These are phyloP conservation scores for Lipomyces yamanashiensis DNA, from an alignment of 805 yeast species.

Conservation along the genomic window DNA sequence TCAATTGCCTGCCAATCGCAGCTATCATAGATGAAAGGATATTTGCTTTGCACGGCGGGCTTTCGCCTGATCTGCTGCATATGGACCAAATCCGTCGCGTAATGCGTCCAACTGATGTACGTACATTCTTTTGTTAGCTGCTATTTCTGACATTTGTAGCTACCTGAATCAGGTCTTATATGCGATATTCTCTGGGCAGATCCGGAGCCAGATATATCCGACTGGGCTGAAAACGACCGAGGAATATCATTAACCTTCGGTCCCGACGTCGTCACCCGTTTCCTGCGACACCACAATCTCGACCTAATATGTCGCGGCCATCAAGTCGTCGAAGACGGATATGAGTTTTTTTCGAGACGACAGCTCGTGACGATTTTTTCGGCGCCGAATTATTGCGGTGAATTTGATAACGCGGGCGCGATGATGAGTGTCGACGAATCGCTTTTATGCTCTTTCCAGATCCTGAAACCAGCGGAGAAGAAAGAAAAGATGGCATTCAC, in stretches of 20 bases:
- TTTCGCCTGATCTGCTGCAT: slow-evolving; percentile 93
- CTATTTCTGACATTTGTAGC: slow-evolving; percentile 40
- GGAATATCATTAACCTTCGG: slow-evolving; percentile 99
- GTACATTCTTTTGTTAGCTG: not conserved
- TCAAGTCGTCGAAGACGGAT: slow-evolving; percentile 99
- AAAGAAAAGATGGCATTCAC: slow-evolving; percentile 49
- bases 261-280: slow-evolving; percentile 95
- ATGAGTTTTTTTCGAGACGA: slow-evolving; percentile 94
- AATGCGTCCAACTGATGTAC: slow-evolving; percentile 92
- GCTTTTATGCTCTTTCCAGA: slow-evolving; percentile 85
- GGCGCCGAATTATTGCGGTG: slow-evolving; percentile 96
- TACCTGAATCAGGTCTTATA: slow-evolving; percentile 94
- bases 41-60: slow-evolving; percentile 98
- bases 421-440: slow-evolving; percentile 99
- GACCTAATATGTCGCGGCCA: slow-evolving; percentile 98
- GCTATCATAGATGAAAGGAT: slow-evolving; percentile 98
- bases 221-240: slow-evolving; percentile 99
- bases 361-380: slow-evolving; percentile 93
- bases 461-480: slow-evolving; percentile 97
- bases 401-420: slow-evolving; percentile 98
- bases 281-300: slow-evolving; percentile 95
- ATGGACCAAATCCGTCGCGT: slow-evolving; percentile 99
- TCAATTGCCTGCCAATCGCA: slow-evolving; percentile 97
- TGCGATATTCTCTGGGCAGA: slow-evolving; percentile 98
- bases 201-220: slow-evolving; percentile 96